Conservation (phyloP, 352 stramenopile genomes). For the Elongisporangium senticosum region DNA sequence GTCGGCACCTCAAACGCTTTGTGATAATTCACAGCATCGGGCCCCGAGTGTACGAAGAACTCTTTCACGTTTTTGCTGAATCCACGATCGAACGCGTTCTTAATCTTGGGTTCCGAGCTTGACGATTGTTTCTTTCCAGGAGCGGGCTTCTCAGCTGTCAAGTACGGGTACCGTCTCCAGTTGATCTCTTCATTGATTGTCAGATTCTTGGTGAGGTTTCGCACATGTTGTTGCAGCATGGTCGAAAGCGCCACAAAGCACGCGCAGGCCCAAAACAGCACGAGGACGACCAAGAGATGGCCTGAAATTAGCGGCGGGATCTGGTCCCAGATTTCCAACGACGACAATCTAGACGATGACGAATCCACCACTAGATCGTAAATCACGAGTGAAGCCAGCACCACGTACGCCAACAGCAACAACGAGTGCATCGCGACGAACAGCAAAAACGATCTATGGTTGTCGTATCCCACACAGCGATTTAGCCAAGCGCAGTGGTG, state of each 20-base stretch:
- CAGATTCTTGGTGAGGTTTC: conserved; percentile 60
- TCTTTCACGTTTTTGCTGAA: conserved; percentile 33
- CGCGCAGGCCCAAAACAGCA: conserved; percentile 47
- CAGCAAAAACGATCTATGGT: conserved; percentile 73
- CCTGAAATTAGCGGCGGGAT: conserved; percentile 44
- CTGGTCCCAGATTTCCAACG: conserved; percentile 55
- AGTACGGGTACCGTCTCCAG: conserved; percentile 70
- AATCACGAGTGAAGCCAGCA: conserved; percentile 33
- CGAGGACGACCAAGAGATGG: conserved; percentile 54
- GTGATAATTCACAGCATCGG: conserved; percentile 32
- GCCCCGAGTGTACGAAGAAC: conserved; percentile 39
- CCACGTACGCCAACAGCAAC: conserved; percentile 38
- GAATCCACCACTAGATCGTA: conserved; percentile 29
- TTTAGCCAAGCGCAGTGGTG: conserved; percentile 89
- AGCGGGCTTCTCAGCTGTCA: conserved; percentile 22
- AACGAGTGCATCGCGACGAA: conserved; percentile 72
- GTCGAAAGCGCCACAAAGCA: conserved; percentile 42
- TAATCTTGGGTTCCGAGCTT: conserved; percentile 9
- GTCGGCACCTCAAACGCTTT: conserved; percentile 24
- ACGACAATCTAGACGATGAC: conserved; percentile 25
- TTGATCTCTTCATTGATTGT: conserved; percentile 85
- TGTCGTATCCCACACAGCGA: conserved; percentile 68
- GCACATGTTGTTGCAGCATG: conserved; percentile 64
- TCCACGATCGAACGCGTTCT: conserved; percentile 43
- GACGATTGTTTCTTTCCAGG: conserved; percentile 1